Conservation (phyloP, 2,329 filamentous ascomycete genomes). For the Chaetomium olivaceum region DNA sequence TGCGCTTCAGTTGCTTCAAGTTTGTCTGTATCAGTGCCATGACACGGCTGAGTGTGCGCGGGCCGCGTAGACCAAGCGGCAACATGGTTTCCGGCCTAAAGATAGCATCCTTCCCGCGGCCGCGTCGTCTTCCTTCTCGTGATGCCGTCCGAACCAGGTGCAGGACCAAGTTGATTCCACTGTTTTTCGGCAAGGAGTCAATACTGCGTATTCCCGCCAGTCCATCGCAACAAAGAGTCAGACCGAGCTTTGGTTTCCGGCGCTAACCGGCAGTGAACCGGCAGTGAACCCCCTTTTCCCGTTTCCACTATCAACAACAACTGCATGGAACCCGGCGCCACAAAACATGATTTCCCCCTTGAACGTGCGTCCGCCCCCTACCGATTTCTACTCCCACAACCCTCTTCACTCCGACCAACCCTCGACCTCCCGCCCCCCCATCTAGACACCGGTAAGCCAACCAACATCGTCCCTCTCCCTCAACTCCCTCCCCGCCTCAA, state of each 20-base stretch:
- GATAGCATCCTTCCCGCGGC: slow-evolving; percentile 1
- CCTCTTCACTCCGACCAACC: not conserved
- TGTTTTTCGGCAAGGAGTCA: not conserved
- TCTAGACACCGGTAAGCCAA: not conserved
- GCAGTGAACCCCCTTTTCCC: no score
- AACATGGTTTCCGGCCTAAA: slow-evolving; percentile 3
- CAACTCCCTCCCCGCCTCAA: slow-evolving; percentile 14
- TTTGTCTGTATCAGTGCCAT: not conserved
- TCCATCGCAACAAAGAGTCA: not conserved
- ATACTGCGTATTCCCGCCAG: not conserved
- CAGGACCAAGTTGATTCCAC: not conserved
- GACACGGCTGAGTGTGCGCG: not conserved
- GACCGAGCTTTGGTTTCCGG: no score
- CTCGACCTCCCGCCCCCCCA: not conserved
- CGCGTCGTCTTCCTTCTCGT: not conserved
- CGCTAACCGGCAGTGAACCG: not conserved
- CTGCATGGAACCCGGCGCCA: not conserved
- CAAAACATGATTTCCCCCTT: not conserved
- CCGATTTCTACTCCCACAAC: not conserved
- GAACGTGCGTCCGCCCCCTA: not conserved
- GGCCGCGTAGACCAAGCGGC: not conserved
- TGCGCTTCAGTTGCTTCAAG: not conserved
- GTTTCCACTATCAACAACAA: not conserved
- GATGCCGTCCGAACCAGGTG: not conserved
- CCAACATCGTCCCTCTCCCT: not conserved